Evolutionary conservation across 1,284 basidiomycete genomes (phyloP), one percentile per base, ranked within the genome.

Genomic region (Microbotryum violaceum): DNA sequence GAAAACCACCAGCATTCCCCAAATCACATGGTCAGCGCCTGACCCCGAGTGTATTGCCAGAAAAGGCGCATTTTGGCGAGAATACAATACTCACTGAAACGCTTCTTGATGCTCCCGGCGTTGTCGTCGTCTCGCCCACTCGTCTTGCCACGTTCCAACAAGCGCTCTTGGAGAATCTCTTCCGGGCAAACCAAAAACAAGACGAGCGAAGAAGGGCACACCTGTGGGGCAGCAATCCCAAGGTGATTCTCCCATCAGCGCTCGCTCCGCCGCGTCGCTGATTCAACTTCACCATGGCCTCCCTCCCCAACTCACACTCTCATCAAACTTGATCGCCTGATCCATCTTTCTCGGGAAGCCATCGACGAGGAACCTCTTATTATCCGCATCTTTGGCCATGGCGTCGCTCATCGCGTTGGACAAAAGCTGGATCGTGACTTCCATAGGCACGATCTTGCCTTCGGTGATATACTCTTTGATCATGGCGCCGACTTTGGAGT

Each of bases 311-410:
- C 83, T 70, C 71, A 93, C 93, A 54, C 85, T 82, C 73, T 89
- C 80, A 74, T 98, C 96, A 73, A 98, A 99, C 76, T 86, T 86
- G 73, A 87, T 70, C 0, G 94, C 94, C 78, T 99, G 96, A 76
- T 98, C 96, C 91, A 98, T 92, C 81, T 97, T 91, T 64, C 96
- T 83, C 51, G 96, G 96, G 79, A 98, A 98, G 4, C 96, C 96
- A 70, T 99, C 96, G 69, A 99, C 87, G 67, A 98, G 81, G 81
- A 98, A 98, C 54, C 91, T 84, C 47, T 89, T 91, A 62, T 80
- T 80, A 45, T 87, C 90, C 55, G 83, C 78, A 10, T 49, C 57
- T 20, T n/a, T 44, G 21, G 29, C 37, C 33, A 65, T 75, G 45
- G 84, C 84, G 50, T 79, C 82, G 45, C 77, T 73, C 87, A 99